Conservation (phyloP, 2,329 filamentous ascomycete genomes). For the Diplodia scrobiculata region DNA sequence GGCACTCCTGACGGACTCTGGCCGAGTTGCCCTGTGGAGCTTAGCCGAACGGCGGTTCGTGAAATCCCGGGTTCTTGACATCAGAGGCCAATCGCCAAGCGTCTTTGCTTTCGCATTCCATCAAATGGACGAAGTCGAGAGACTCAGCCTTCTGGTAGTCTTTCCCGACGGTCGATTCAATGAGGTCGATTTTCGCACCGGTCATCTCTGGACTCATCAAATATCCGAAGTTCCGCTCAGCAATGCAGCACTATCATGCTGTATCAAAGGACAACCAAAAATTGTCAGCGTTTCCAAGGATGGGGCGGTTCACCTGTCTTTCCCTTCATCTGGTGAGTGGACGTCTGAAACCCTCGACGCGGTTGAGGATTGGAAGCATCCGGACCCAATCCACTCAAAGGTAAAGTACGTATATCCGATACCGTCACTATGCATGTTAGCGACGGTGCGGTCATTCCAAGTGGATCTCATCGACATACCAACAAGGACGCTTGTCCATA, state of each 20-base stretch:
- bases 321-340: conserved; percentile 35
- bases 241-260: conserved; percentile 38
- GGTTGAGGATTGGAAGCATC: conserved; percentile 33
- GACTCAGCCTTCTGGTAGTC: conserved; percentile 59
- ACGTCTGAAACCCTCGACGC: conserved; percentile 42
- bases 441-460: conserved; percentile 60
- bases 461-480: conserved; percentile 65
- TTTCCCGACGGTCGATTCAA: conserved; percentile 65
- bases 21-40: conserved; percentile 65
- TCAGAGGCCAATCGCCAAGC: conserved; percentile 61
- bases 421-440: conserved; percentile 60
- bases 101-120: conserved; percentile 64
- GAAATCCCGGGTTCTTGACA: conserved; percentile 57
- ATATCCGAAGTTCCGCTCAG: conserved; percentile 38
- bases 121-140: conserved; percentile 37
- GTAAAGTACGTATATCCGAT: conserved; percentile 62
- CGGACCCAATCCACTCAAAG: conserved; percentile 47
- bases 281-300: conserved; percentile 42
- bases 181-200: conserved; percentile 57
- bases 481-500: conserved; percentile 60
- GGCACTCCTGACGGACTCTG: conserved; percentile 63
- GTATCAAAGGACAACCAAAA: conserved; percentile 36
- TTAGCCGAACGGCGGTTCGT: conserved; percentile 61
- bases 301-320: conserved; percentile 41
- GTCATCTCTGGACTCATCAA: conserved; percentile 39